phyloP scores from a whole-genome alignment of 2,329 filamentous ascomycete genomes.

The Arthrobotrys megalospora region DNA sequence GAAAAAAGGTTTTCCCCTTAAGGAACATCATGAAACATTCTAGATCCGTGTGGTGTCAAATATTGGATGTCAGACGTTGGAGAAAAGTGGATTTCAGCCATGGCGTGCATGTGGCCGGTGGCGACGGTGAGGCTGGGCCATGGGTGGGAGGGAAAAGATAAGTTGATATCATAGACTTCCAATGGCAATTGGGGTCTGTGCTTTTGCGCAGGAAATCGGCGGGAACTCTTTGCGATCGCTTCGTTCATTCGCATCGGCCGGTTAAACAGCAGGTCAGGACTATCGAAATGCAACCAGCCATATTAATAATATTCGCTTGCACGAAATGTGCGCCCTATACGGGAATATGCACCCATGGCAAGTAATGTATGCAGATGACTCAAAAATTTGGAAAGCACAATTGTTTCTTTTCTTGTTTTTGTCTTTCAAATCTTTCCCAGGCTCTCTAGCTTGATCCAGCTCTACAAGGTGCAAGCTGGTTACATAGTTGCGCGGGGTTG shows the following conservation, averaged over 20 bases:
- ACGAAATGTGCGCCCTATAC: constrained; percentile 26
- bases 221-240: constrained; percentile 25
- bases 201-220: constrained; percentile 38
- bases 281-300: constrained; percentile 46
- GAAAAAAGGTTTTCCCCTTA: not conserved
- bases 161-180: constrained; percentile 23
- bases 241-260: constrained; percentile 35
- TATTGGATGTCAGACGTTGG: constrained; percentile 24
- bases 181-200: constrained; percentile 26
- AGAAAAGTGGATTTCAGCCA: constrained; percentile 18
- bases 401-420: constrained; percentile 10
- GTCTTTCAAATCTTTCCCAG: not conserved
- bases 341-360: constrained; percentile 22
- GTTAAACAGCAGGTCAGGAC: constrained; percentile 29
- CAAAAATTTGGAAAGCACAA: not conserved
- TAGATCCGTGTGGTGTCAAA: constrained; percentile 35
- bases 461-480: constrained; percentile 20
- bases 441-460: not conserved
- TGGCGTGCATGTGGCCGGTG: constrained; percentile 23
- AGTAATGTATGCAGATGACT: not conserved
- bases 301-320: constrained; percentile 52
- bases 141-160: not conserved
- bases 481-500: constrained; percentile 45
- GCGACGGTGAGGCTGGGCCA: constrained; percentile 10
- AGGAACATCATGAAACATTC: constrained; percentile 56